Evolutionary conservation across 2,329 filamentous ascomycete species (phyloP), one percentile per base, ranked within the genome.

Genomic region (Pseudogymnoascus sp.): DNA sequence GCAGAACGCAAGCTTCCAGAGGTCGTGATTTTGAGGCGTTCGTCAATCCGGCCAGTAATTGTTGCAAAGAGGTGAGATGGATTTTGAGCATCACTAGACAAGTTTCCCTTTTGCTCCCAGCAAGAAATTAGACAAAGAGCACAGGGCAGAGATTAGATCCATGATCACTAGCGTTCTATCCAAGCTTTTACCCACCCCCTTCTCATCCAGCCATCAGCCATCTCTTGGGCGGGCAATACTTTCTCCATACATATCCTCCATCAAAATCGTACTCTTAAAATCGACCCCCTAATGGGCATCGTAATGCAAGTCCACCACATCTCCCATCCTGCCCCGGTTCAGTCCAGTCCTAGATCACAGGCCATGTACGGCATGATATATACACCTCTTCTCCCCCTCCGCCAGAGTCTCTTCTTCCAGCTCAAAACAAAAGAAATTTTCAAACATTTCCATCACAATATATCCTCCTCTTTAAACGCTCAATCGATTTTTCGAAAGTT

Each of bases 161-260:
- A 52, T 52, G 45, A 52, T 52, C 45, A 52, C 45, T 52, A 52
- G 45, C 45, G 45, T 52, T 52, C 45, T 52, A 52, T 52, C 26
- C 26, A 52, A 52, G 45, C 45, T 52, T 52, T 52, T 52, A 30
- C 45, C 45, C 26, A 18, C 23, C 41, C 12, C n/a, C 39, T 19
- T 12, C 8, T 2, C 45, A 52, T 52, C 45, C 45, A 52, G 45
- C 45, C 26, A 30, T 52, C 26, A 52, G 26, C 45, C 26, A 52
- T 52, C 26, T 52, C 45, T 52, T 33, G 45, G 45, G 26, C 45
- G 45, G 45, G 45, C 26, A 52, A 52, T 18, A 45, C 15, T 5
- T 52, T 33, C 26, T 19, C 45, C 45, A 52, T 52, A 52, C 26
- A 52, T 52, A 33, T 33, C 45, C 26, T 30, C n/a, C 45, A 30